A percentile compares a stretch with the other conserved stretches of the same genome.
phyloP scores from a whole-genome alignment of 2,329 filamentous ascomycete genomes.

The Tolypocladium amazonense region DNA sequence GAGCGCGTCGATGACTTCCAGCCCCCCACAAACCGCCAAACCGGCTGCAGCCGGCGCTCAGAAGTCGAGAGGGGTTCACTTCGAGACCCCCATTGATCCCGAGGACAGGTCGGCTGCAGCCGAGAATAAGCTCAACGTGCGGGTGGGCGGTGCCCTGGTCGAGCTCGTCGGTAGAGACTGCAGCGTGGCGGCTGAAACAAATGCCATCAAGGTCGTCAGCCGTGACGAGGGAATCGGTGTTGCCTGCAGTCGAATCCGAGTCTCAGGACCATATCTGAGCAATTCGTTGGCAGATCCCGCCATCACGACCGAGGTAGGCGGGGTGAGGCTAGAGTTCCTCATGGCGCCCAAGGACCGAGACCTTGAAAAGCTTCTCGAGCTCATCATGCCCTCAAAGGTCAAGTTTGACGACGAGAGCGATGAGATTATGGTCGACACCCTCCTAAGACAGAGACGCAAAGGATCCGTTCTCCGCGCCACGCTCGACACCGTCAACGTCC shows the following conservation, averaged over 20 bases:
- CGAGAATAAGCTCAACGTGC: slow-evolving; percentile 61
- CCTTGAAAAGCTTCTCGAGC: slow-evolving; percentile 67
- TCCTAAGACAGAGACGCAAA: slow-evolving; percentile 76
- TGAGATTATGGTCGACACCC: slow-evolving; percentile 88
- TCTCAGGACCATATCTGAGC: slow-evolving; percentile 59
- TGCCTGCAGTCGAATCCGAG: slow-evolving; percentile 62
- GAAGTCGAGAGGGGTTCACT: slow-evolving; percentile 47
- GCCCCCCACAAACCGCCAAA: slow-evolving; percentile 39
- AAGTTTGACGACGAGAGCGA: slow-evolving; percentile 79
- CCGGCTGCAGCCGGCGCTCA: slow-evolving; percentile 25
- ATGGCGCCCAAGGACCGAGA: slow-evolving; percentile 66
- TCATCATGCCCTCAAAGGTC: slow-evolving; percentile 86
- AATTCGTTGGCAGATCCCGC: slow-evolving; percentile 45
- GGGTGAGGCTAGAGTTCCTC: slow-evolving; percentile 63
- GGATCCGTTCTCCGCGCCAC: slow-evolving; percentile 69
- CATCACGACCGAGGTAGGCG: slow-evolving; percentile 50
- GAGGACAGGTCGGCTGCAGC: slow-evolving; percentile 34
- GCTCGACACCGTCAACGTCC: slow-evolving; percentile 52
- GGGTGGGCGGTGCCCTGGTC: slow-evolving; percentile 67
- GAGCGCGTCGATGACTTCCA: slow-evolving; percentile 72
- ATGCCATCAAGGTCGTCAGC: slow-evolving; percentile 70
- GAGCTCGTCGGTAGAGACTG: slow-evolving; percentile 71
- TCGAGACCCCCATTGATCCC: slow-evolving; percentile 40
- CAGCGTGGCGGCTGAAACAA: slow-evolving; percentile 63
- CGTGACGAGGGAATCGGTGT: slow-evolving; percentile 63